A percentile compares a stretch with the other conserved stretches of the same genome.
These are phyloP conservation scores for Podospora appendiculata DNA, from an alignment of 495 filamentous ascomycete genomes.

Conservation along the genomic window DNA sequence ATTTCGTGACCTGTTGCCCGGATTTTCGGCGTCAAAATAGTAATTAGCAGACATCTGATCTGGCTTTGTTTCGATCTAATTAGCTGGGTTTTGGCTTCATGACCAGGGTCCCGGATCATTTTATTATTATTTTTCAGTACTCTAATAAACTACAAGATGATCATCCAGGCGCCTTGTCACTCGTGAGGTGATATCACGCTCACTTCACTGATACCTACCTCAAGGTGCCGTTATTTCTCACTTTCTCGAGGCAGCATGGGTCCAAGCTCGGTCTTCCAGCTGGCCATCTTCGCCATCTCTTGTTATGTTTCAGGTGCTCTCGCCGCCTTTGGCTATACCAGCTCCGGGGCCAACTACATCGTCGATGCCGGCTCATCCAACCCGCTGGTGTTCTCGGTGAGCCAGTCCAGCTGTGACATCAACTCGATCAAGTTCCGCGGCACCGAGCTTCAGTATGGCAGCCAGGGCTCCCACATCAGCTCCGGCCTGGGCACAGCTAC, in stretches of 20 bases:
- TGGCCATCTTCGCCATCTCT: conserved; percentile 17
- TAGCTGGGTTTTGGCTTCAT: too few species aligned
- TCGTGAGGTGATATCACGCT: too few species aligned
- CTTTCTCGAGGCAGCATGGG: conserved; percentile 8
- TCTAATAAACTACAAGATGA: too few species aligned
- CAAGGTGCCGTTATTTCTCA: too few species aligned
- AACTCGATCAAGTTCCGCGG: conserved; percentile 53
- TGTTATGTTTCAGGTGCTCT: conserved; percentile 26
- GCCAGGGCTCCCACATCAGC: conserved; percentile 47
- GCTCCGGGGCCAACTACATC: conserved; percentile 38
- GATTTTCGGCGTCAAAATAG: too few species aligned
- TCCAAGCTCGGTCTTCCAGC: conserved; percentile 10
- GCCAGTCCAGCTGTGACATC: conserved; percentile 52
- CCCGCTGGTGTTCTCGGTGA: conserved; percentile 49
- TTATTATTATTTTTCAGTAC: too few species aligned
- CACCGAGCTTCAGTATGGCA: conserved; percentile 48
- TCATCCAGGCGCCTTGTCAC: too few species aligned
- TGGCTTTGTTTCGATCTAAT: too few species aligned
- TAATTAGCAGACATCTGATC: too few species aligned
- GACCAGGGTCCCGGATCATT: too few species aligned
- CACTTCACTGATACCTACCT: too few species aligned
- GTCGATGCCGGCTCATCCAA: conserved; percentile 49
- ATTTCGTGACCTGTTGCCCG: too few species aligned
- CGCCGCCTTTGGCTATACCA: conserved; percentile 34
- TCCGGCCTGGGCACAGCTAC: conserved; percentile 55